These are phyloP conservation scores for Hypoxylon sp. DNA, from an alignment of 2,329 filamentous ascomycete genomes.

Conservation along the genomic window DNA sequence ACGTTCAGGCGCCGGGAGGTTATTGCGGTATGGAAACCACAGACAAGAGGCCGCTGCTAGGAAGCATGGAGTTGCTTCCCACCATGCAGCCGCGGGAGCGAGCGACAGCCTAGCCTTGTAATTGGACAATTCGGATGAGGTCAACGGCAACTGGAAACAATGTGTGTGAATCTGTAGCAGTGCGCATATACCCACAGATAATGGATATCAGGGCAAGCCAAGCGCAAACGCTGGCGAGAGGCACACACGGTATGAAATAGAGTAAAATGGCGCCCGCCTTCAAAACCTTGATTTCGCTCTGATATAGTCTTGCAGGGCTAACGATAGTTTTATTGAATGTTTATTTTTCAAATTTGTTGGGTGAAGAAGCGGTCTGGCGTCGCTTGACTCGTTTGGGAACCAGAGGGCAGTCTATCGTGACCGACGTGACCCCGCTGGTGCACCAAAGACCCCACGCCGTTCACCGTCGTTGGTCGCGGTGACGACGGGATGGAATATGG, in stretches of 20 bases:
- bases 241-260: conserved; percentile 28
- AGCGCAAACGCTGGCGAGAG: not conserved
- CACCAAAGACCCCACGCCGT: conserved; percentile 41
- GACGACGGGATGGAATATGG: conserved; percentile 24
- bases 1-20: conserved; percentile 23
- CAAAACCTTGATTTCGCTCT: conserved; percentile 25
- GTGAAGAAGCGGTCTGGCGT: conserved; percentile 49
- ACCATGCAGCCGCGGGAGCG: conserved; percentile 10
- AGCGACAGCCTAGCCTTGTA: conserved; percentile 21
- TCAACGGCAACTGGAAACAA: conserved; percentile 22
- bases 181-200: conserved; percentile 16
- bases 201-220: conserved; percentile 6
- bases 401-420: conserved; percentile 46
- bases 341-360: conserved; percentile 40
- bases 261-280: conserved; percentile 18
- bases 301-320: conserved; percentile 25
- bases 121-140: conserved; percentile 10
- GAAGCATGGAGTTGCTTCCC: conserved; percentile 4
- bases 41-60: conserved; percentile 17
- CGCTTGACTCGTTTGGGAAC: conserved; percentile 42
- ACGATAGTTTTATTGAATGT: conserved; percentile 32
- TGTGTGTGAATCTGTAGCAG: conserved; percentile 4
- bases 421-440: conserved; percentile 42
- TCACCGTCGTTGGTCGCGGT: conserved; percentile 26
- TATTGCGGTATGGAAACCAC: conserved; percentile 21